A percentile compares a stretch with the other conserved stretches of the same genome.
These are phyloP conservation scores for Linnemannia schmuckeri DNA, from an alignment of 192 early-diverging fungal genomes.

Conservation along the genomic window DNA sequence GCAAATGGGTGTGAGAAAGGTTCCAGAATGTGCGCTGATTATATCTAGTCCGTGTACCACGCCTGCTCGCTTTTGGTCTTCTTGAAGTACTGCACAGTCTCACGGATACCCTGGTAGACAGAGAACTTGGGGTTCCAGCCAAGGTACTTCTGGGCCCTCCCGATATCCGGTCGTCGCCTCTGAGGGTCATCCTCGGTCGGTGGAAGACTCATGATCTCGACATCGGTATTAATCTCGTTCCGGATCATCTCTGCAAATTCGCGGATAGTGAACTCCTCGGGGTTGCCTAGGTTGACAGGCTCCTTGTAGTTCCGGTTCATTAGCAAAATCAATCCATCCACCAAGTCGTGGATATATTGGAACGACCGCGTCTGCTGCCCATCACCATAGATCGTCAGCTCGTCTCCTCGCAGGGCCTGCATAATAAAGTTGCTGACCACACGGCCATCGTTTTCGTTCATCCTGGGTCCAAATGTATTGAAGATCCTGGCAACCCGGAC, in stretches of 20 bases:
- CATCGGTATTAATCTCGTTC: constrained; percentile 68
- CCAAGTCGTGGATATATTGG: constrained; percentile 88
- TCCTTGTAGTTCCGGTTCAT: constrained; percentile 79
- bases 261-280: constrained; percentile 85
- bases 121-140: constrained; percentile 83
- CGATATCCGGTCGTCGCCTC: constrained; percentile 82
- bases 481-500: constrained; percentile 86
- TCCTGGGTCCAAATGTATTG: constrained; percentile 86
- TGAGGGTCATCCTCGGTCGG: constrained; percentile 82
- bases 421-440: constrained; percentile 91
- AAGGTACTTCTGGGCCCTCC: constrained; percentile 70
- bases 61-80: constrained; percentile 40
- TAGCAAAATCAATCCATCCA: constrained; percentile 83
- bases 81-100: constrained; percentile 85
- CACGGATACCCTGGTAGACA: constrained; percentile 82
- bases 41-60: constrained; percentile 14
- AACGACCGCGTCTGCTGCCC: constrained; percentile 86
- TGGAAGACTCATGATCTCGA: constrained; percentile 73
- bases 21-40: neutral
- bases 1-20: neutral
- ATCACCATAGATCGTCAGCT: constrained; percentile 85
- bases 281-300: constrained; percentile 87
- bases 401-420: constrained; percentile 81
- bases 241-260: constrained; percentile 85
- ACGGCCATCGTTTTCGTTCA: constrained; percentile 87